A percentile compares a stretch with the other conserved stretches of the same genome.
Conservation (phyloP, 2,329 filamentous ascomycete species). For the Orbilia javanica region DNA sequence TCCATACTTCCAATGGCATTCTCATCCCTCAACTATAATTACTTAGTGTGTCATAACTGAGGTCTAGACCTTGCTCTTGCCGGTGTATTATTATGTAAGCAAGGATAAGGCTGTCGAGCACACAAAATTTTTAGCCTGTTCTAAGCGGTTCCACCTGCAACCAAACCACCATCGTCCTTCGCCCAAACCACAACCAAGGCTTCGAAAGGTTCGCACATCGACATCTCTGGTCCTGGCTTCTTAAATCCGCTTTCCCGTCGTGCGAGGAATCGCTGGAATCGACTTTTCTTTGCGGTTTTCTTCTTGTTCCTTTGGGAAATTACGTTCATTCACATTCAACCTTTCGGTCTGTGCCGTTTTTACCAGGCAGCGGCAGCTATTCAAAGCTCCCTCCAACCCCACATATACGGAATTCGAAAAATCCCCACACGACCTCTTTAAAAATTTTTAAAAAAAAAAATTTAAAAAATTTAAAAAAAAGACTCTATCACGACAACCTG, state of each 20-base stretch:
- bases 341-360: conserved; percentile 3
- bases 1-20: too few species aligned
- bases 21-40: too few species aligned
- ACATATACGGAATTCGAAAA: neutral
- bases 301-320: too few species aligned
- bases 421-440: conserved; percentile 6
- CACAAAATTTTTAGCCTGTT: conserved; percentile 30
- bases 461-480: too few species aligned
- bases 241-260: neutral
- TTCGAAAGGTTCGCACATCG: too few species aligned
- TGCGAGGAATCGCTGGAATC: neutral
- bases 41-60: too few species aligned
- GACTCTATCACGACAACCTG: too few species aligned
- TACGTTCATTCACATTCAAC: neutral
- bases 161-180: neutral
- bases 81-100: conserved; percentile 1
- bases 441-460: neutral
- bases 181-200: too few species aligned
- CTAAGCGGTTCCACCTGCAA: neutral
- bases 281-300: neutral
- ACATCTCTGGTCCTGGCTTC: neutral
- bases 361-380: neutral
- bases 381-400: conserved; percentile 11
- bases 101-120: conserved; percentile 1
- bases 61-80: neutral